Percentiles rank a stretch among this genome's conserved stretches.
phyloP scores from a whole-genome alignment of 2,329 filamentous ascomycete species.

The Talaromyces sp. region DNA sequence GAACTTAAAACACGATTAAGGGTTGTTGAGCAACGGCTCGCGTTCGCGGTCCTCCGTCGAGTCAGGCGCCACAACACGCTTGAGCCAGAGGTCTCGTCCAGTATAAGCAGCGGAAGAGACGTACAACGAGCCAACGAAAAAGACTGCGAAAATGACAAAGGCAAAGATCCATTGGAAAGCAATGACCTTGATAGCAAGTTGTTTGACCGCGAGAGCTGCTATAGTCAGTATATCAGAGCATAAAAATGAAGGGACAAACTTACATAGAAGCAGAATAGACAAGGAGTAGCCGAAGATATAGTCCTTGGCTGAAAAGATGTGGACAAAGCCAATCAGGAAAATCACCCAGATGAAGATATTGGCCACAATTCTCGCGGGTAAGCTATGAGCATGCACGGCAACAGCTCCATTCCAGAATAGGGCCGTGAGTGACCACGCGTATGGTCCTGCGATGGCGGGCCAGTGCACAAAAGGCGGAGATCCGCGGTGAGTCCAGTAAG shows the following conservation, averaged over 20 bases:
- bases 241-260: conserved; percentile 26
- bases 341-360: conserved; percentile 88
- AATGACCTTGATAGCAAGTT: conserved; percentile 69
- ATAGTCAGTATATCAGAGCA: not conserved
- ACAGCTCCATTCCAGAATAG: conserved; percentile 88
- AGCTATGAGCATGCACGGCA: conserved; percentile 64
- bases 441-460: conserved; percentile 69
- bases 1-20: conserved; percentile 20
- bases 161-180: conserved; percentile 92
- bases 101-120: conserved; percentile 34
- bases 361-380: conserved; percentile 73
- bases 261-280: conserved; percentile 67
- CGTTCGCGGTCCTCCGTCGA: conserved; percentile 52
- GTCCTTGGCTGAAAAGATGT: conserved; percentile 70
- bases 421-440: conserved; percentile 82
- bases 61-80: conserved; percentile 32
- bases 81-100: conserved; percentile 37
- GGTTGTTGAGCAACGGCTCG: conserved; percentile 51
- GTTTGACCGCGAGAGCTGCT: conserved; percentile 65
- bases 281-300: conserved; percentile 76
- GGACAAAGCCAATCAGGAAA: conserved; percentile 71
- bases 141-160: conserved; percentile 72
- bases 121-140: conserved; percentile 65
- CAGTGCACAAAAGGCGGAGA: conserved; percentile 73
- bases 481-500: conserved; percentile 76